phyloP scores from a whole-genome alignment of 2,329 filamentous ascomycete species.

The Stagonosporopsis tanaceti region DNA sequence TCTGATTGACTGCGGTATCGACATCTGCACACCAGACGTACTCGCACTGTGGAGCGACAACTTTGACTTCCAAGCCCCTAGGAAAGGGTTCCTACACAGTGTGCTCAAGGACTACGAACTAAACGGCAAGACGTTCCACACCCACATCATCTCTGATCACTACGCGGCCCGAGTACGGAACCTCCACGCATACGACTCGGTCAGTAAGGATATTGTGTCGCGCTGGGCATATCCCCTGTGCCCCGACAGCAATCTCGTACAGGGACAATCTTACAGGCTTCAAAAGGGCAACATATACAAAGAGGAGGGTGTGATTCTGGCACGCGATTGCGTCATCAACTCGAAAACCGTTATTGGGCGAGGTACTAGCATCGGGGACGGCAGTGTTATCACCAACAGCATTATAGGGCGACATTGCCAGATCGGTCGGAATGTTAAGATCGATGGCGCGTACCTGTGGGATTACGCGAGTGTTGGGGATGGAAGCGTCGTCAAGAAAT shows the following conservation, averaged over 20 bases:
- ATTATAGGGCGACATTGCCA: constrained; percentile 84
- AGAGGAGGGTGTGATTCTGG: constrained; percentile 78
- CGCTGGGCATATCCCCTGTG: constrained; percentile 90
- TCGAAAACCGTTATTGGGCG: constrained; percentile 78
- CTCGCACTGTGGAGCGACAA: constrained; percentile 96
- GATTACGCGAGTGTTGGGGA: constrained; percentile 82
- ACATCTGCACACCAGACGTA: constrained; percentile 97
- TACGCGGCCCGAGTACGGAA: constrained; percentile 89
- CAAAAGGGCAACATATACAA: constrained; percentile 76
- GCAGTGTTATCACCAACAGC: constrained; percentile 74
- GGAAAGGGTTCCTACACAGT: constrained; percentile 87
- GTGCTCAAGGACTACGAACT: constrained; percentile 96
- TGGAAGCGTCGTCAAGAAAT: constrained; percentile 71
- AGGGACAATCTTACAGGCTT: constrained; percentile 77
- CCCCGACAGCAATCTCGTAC: constrained; percentile 85
- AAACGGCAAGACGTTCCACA: constrained; percentile 96
- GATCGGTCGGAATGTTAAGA: constrained; percentile 82
- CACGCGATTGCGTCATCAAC: constrained; percentile 73
- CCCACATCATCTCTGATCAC: constrained; percentile 80
- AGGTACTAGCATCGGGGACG: constrained; percentile 76
- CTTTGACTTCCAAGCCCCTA: constrained; percentile 92
- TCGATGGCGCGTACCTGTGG: constrained; percentile 87
- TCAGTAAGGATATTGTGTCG: constrained; percentile 84
- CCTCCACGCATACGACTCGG: constrained; percentile 86
- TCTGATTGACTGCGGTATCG: constrained; percentile 91